Evolutionary conservation across 139 green algal species (phyloP).

Genomic region (Chlamydomonas applanata): DNA sequence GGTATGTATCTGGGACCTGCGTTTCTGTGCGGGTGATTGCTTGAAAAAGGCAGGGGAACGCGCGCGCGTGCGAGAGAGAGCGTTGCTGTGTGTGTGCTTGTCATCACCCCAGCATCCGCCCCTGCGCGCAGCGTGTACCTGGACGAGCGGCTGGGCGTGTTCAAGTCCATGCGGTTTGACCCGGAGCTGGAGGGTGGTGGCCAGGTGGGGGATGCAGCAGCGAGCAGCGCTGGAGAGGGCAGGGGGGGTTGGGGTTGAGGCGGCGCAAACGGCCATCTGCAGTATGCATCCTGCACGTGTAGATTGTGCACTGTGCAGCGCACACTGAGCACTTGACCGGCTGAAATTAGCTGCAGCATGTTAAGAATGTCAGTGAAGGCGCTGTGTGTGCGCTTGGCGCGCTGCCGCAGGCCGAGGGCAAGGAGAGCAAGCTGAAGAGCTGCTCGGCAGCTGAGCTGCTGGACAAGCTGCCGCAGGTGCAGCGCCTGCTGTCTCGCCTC

Average conservation of each 20-base stretch:
- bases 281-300: background rate
- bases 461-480: conserved; percentile 72
- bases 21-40: too few relatives aligned
- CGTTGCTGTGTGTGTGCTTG: too few relatives aligned
- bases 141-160: conserved; percentile 80
- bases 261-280: background rate
- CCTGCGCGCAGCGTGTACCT: conserved; percentile 70
- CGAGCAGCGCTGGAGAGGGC: conserved; percentile 10
- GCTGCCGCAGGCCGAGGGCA: background rate
- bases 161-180: conserved; percentile 53
- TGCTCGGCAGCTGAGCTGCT: conserved; percentile 65
- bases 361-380: background rate
- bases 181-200: conserved; percentile 31
- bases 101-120: too few relatives aligned
- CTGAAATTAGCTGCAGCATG: too few relatives aligned
- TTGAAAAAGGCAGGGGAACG: too few relatives aligned
- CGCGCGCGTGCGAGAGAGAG: too few relatives aligned
- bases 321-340: too few relatives aligned
- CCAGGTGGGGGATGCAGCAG: conserved; percentile 2
- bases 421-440: conserved; percentile 43
- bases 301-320: too few relatives aligned
- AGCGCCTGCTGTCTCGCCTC: conserved; percentile 76
- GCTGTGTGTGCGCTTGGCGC: too few relatives aligned
- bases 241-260: background rate
- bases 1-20: background rate